phyloP scores from a whole-genome alignment of 1,284 basidiomycete species.

The Leccinum fuscescens region DNA sequence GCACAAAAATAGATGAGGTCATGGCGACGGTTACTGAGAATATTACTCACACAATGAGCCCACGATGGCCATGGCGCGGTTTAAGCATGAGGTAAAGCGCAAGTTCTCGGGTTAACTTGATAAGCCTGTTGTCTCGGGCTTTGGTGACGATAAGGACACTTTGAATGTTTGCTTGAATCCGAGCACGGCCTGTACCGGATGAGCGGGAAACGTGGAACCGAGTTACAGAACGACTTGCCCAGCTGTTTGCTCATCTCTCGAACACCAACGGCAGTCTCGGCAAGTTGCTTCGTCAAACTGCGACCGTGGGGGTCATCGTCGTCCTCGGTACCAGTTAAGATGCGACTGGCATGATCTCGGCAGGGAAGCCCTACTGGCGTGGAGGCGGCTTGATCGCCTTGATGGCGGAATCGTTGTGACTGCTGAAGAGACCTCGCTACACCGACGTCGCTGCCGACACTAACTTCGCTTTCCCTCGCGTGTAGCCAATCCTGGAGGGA shows the following conservation, averaged over 20 bases:
- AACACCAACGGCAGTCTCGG: constrained; percentile 95
- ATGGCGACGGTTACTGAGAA: constrained; percentile 7
- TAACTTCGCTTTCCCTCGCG: constrained; percentile 42
- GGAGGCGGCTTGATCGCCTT: constrained; percentile 8
- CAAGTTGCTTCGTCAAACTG: constrained; percentile 88
- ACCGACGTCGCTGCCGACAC: constrained; percentile 41
- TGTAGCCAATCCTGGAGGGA: constrained; percentile 71
- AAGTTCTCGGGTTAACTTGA: constrained; percentile 91
- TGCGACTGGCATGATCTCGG: constrained; percentile 17
- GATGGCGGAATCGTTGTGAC: constrained; percentile 21
- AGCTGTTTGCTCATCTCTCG: constrained; percentile 99
- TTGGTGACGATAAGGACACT: constrained; percentile 97
- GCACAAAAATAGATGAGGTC: constrained; percentile 14
- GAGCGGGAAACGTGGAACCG: constrained; percentile 9
- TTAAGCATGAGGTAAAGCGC: constrained; percentile 94
- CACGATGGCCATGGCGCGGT: constrained; percentile 60
- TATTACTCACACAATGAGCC: constrained; percentile 70
- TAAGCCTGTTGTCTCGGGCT: constrained; percentile 94
- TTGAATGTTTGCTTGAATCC: constrained; percentile 90
- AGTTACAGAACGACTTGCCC: constrained; percentile 52
- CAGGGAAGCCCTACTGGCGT: constrained; percentile 19
- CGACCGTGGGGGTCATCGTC: constrained; percentile 68
- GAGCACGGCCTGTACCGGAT: constrained; percentile 71
- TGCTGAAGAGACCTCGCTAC: constrained; percentile 50
- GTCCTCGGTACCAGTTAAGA: constrained; percentile 45